Conservation (phyloP, 345 rosid genomes). For the Firmiana major region DNA sequence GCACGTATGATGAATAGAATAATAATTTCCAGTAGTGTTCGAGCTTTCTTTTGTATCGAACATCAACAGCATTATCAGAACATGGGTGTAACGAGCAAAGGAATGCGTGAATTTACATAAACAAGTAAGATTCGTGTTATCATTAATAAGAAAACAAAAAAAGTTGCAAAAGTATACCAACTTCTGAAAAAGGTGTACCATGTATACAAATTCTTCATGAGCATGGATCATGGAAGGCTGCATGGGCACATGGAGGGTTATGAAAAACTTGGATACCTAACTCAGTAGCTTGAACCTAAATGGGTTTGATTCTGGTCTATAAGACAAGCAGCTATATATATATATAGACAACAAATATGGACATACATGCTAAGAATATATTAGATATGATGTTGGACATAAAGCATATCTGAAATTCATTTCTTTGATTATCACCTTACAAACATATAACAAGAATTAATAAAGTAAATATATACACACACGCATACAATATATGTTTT, state of each 20-base stretch:
- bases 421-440: too few species aligned
- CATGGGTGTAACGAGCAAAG: too few species aligned
- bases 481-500: too few species aligned
- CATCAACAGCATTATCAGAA: too few species aligned
- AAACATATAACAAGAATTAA: too few species aligned
- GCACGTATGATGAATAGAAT: too few species aligned
- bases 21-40: not conserved
- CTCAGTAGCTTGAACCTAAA: not conserved
- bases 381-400: not conserved
- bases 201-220: not conserved
- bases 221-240: conserved; percentile 4
- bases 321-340: not conserved
- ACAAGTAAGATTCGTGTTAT: not conserved
- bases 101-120: not conserved
- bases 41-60: too few species aligned
- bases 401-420: not conserved
- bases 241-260: conserved; percentile 3
- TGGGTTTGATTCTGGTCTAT: not conserved
- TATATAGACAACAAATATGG: not conserved
- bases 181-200: not conserved
- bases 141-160: not conserved
- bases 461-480: too few species aligned
- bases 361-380: not conserved
- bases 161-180: not conserved
- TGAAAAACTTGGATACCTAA: conserved; percentile 4